Evolutionary conservation across 2,329 filamentous ascomycete species (phyloP).

Genomic region (Colletotrichum tofieldiae): DNA sequence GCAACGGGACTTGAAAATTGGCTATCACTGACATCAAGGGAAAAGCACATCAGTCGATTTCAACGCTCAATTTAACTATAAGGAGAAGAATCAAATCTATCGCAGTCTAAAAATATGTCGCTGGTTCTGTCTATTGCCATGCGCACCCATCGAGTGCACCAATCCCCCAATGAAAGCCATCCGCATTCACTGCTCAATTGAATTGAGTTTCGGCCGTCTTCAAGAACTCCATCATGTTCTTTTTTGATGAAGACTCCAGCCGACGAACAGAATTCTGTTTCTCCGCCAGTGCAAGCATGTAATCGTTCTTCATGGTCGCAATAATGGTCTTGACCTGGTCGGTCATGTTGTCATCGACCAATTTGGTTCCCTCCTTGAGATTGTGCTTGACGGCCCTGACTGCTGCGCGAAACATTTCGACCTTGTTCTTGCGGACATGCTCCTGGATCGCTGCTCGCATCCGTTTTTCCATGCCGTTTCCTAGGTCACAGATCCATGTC

Average conservation of each 20-base stretch:
- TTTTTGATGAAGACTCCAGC: background rate
- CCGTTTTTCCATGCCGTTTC: background rate
- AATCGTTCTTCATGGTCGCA: slow-evolving; percentile 9
- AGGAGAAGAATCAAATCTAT: background rate
- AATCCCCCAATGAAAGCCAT: too few relatives aligned
- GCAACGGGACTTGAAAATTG: too few relatives aligned
- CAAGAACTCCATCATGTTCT: slow-evolving; percentile 6
- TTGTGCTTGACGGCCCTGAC: background rate
- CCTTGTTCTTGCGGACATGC: background rate
- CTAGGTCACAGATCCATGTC: background rate
- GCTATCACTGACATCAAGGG: background rate
- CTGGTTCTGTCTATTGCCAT: background rate
- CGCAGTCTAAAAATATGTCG: background rate
- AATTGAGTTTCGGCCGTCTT: background rate
- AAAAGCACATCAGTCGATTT: background rate
- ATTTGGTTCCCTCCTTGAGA: background rate
- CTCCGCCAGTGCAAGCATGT: slow-evolving; percentile 13
- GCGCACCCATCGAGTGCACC: background rate
- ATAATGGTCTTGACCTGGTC: background rate
- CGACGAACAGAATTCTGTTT: slow-evolving; percentile 5
- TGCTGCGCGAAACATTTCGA: background rate
- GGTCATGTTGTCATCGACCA: background rate
- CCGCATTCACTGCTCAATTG: background rate
- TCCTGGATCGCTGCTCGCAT: background rate
- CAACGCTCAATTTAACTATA: background rate